A percentile compares a stretch with the other conserved stretches of the same genome.
phyloP scores from a whole-genome alignment of 768 basidiomycete genomes.

The Thelephora aurantiotincta region DNA sequence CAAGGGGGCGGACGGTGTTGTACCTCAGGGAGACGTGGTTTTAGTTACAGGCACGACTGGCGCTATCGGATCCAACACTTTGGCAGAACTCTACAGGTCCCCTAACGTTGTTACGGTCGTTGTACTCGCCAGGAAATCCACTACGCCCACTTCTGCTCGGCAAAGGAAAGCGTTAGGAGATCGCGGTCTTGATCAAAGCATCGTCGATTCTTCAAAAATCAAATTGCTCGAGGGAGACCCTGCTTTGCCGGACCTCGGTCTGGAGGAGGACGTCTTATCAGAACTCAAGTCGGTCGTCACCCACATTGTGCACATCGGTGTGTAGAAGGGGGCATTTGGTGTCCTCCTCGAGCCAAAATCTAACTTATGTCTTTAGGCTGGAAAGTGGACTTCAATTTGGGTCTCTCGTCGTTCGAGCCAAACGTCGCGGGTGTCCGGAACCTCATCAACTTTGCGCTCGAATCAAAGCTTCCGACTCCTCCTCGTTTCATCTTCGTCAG shows the following conservation, averaged over 20 bases:
- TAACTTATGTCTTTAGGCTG: constrained; percentile 17
- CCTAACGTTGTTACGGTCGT: constrained; percentile 12
- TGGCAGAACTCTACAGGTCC: constrained; percentile 11
- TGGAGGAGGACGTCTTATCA: constrained; percentile 3
- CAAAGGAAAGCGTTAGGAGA: constrained; percentile 8
- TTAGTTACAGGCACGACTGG: constrained; percentile 23
- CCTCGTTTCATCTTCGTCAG: constrained; percentile 20
- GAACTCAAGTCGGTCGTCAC: constrained; percentile 10
- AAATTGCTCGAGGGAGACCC: constrained; percentile 7
- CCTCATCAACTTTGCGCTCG: constrained; percentile 20
- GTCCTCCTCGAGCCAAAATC: constrained; percentile 9
- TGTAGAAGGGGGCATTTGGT: constrained; percentile 13
- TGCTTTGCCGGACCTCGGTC: constrained; percentile 4
- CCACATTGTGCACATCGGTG: constrained; percentile 25
- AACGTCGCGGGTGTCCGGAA: constrained; percentile 16
- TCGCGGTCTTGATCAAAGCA: constrained; percentile 5
- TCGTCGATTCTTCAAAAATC: constrained; percentile 4
- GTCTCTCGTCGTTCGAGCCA: constrained; percentile 18
- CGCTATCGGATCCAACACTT: constrained; percentile 14
- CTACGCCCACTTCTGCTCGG: background rate
- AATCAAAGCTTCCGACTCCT: constrained; percentile 8
- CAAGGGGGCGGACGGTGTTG: background rate
- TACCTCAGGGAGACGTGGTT: constrained; percentile 11
- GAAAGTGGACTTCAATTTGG: constrained; percentile 24
- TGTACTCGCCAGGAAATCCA: constrained; percentile 13